Base-by-base conservation (phyloP, 768 basidiomycete species). In the Leccinum barrowsii region DNA sequence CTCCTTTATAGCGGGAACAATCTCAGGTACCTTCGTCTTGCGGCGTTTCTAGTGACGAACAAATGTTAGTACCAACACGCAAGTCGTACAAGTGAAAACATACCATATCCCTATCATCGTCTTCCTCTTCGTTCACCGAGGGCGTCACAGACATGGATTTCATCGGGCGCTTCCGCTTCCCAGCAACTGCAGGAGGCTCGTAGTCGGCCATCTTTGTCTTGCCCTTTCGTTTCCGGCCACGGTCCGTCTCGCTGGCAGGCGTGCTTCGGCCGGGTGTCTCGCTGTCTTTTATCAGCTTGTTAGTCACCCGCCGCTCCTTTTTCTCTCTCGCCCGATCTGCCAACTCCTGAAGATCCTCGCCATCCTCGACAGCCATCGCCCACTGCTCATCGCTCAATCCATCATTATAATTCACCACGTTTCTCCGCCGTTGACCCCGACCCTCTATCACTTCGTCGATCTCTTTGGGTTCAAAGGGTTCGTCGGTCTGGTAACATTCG, bases 351-450 rank as follows among this genome's bases (percentile, higher is more conserved):
- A 91, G 67, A 66, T 92, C 90, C 70, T 91, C 89, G 24, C 89
- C 90, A 8, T 91, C 89, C 69, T 92, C 89, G 49, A 91, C 75
- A 53, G 90, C 89, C 81, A 90, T 81, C 32, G 92, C 85, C 89
- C 93, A 97, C 64, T 94, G 88, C 67, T 97, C 96, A 64, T 98
- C 96, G 54, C 86, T 89, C 56, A 98, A 79, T 15, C 94, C 94
- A 69, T 98, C 96, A 59, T 89, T 95, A 69, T 98, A 98, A 68
- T 85, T 88, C 60, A 98, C 92, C 47, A 89, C 81, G 58, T 86
- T 91, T 63, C 93, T 82, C 59, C 85, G 82, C 64, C 94, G 82
- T 70, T 91, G 87, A 35, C 94, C 95, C 60, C 94, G 85, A 56
- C 94, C 94, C 69, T 92, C 84, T 26, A 76, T 65, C 40, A 74